Evolutionary conservation across 1,139 yeast species (phyloP), one percentile per base, ranked within the genome.

Genomic region (Casaregolazyma lundiana): DNA sequence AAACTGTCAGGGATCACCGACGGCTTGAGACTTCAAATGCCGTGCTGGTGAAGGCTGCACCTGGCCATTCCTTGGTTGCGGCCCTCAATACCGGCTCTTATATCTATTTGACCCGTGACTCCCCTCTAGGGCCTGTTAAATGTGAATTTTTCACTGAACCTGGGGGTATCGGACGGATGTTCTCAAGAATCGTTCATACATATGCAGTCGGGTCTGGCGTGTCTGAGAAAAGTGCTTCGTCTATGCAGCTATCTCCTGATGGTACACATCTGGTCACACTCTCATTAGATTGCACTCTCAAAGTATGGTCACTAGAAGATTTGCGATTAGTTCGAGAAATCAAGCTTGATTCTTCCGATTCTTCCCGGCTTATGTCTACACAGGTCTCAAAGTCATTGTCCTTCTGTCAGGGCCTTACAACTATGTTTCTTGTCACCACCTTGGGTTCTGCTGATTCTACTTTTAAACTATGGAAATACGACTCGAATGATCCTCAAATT

Each of bases 1-100:
- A 65, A 35, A 53, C 56, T 32, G 55, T 63, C 41, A 59, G 59
- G 41, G 52, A 51, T 35, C 95, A 95, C 1, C 84, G 82, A 60
- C 80, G 88, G 11, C 85, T 87, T 60, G 88, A 84, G 50, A 68
- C 83, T 37, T 74, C 89, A 55, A 64, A 70, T 9, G 92, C 95
- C 1, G 77, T 77, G 49, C 65, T 71, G 17, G 56, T 86, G 50
- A 71, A 73, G 47, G 63, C 81, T 0, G 62, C 80, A 6, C 73
- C 75, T 42, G 53, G 68, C 0, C 58, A 61, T 15, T 70, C 71
- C 48, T 64, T 75, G 7, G 62, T 87, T 6, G 77, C 83, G 0
- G 73, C 86, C 1, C 68, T 87, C 46, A 72, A 73, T 38, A 95
- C 88, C 64, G 96, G 96, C 5, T 43, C 55, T 2, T 43, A 47